A percentile compares a stretch with the other conserved stretches of the same genome.
Evolutionary conservation across 2,329 filamentous ascomycete genomes (phyloP).

Genomic region (Grosmannia clavigera): DNA sequence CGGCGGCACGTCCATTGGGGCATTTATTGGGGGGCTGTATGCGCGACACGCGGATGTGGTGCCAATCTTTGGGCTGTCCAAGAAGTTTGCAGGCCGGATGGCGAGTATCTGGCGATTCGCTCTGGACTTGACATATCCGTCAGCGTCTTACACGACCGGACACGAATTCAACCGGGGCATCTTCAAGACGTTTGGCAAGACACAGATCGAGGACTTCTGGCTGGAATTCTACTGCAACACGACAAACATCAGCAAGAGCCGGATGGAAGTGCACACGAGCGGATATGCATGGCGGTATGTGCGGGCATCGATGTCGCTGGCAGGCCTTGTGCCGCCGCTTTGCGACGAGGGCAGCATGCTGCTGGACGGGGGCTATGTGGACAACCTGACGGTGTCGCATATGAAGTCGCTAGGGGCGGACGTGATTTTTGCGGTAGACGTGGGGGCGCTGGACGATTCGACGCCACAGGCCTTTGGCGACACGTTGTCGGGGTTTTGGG

Average conservation of each 20-base stretch:
- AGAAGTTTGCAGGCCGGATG: slow-evolving; percentile 98
- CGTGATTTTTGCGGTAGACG: slow-evolving; percentile 90
- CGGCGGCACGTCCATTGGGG: slow-evolving; percentile 89
- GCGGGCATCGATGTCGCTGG: slow-evolving; percentile 90
- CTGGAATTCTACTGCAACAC: slow-evolving; percentile 98
- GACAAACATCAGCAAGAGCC: slow-evolving; percentile 92
- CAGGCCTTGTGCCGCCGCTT: slow-evolving; percentile 80
- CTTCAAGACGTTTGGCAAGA: slow-evolving; percentile 95
- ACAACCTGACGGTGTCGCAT: slow-evolving; percentile 91
- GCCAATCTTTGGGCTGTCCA: slow-evolving; percentile 89
- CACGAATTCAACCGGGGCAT: slow-evolving; percentile 99
- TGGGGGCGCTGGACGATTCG: slow-evolving; percentile 83
- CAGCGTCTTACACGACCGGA: slow-evolving; percentile 91
- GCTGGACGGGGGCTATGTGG: slow-evolving; percentile 89
- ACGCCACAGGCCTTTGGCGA: slow-evolving; percentile 89
- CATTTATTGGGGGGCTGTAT: slow-evolving; percentile 90
- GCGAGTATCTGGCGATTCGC: slow-evolving; percentile 98
- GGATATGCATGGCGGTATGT: slow-evolving; percentile 98
- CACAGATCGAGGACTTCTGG: slow-evolving; percentile 98
- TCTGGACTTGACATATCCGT: slow-evolving; percentile 88
- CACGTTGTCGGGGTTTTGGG: slow-evolving; percentile 89
- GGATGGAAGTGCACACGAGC: slow-evolving; percentile 84
- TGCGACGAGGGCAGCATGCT: slow-evolving; percentile 97
- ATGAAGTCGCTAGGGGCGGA: slow-evolving; percentile 94
- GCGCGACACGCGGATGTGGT: slow-evolving; percentile 94